Conservation (phyloP, 352 stramenopile species). For the Phytopythium ostracodes region DNA sequence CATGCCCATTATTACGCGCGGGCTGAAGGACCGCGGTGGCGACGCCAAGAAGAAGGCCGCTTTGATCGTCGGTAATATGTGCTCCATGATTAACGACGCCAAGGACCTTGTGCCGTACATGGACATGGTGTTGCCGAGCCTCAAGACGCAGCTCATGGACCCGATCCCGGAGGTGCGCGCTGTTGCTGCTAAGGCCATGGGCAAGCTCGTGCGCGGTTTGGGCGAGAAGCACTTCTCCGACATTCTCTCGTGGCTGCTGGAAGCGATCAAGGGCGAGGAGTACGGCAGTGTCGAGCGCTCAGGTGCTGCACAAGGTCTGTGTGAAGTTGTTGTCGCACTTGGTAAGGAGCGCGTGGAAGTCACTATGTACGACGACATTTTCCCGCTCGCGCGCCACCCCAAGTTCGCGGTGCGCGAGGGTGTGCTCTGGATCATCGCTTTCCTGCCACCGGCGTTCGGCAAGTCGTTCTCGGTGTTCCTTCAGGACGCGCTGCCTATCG, state of each 20-base stretch:
- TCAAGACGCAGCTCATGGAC: conserved; percentile 93
- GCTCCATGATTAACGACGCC: conserved; percentile 97
- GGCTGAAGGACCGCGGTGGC: conserved; percentile 95
- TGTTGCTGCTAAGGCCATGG: conserved; percentile 94
- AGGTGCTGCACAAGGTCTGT: conserved; percentile 97
- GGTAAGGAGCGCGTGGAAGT: conserved; percentile 72
- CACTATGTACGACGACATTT: conserved; percentile 90
- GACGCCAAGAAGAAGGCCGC: conserved; percentile 98
- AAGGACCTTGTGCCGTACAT: conserved; percentile 98
- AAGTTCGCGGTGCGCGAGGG: conserved; percentile 96
- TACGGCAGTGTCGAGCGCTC: conserved; percentile 95
- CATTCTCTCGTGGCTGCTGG: conserved; percentile 96
- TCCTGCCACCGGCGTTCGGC: conserved; percentile 95
- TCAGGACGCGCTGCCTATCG: conserved; percentile 92
- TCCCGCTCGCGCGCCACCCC: conserved; percentile 93
- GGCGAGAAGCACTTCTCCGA: conserved; percentile 95
- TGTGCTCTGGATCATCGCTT: conserved; percentile 98
- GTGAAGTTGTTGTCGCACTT: conserved; percentile 92
- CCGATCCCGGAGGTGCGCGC: conserved; percentile 94
- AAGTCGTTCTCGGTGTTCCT: conserved; percentile 94
- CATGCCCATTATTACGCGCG: conserved; percentile 98
- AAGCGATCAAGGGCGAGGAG: conserved; percentile 92
- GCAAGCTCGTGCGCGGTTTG: conserved; percentile 93
- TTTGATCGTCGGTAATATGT: conserved; percentile 99
- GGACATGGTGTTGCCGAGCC: conserved; percentile 93